Evolutionary conservation across 768 basidiomycete species (phyloP), one percentile per base, ranked within the genome.

Genomic region (Pleurotus platypus): DNA sequence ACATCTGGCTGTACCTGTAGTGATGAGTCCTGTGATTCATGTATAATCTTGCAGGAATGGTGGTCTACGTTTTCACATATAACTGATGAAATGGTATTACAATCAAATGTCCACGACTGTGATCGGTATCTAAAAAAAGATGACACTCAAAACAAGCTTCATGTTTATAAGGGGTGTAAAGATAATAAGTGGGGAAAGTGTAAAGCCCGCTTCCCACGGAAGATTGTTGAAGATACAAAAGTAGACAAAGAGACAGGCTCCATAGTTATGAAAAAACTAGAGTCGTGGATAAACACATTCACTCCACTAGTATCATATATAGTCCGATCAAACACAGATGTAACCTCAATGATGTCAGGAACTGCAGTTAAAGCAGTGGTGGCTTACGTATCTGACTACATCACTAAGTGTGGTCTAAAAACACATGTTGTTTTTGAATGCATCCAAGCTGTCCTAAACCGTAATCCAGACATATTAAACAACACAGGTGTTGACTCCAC

Each of bases 161-260:
- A 16, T 8, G 35, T 45, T 27, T 57, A 56, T 38, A 57, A 43
- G 38, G 63, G 64, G 2, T 72, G 72, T 40, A 60, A 62, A 30
- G 63, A 26, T 65, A 67, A 67, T 37, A 64, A 69, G 51, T 63
- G 62, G 47, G 60, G 64, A 13, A 64, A 48, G 35, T 75, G 74
- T 54, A 69, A 65, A 58, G 62, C 68, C 1, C 49, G 72, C 0
- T 75, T 75, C 66, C 75, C 75, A 7, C 42, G 71, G 18, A 40
- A 58, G 1, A 49, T 62, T 2, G 49, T 56, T 35, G 2, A 13
- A 3, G 15, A 62, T 3, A 72, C 72, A 5, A 13, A 43, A n/a
- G 58, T 75, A 8, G 70, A 74, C 59, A 13, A 45, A 3, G 58
- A 64, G 2, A 65, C 59, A 18, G 71, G 70, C n/a, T 53, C 58